Evolutionary conservation across 805 yeast species (phyloP), one percentile per base, ranked within the genome.

Genomic region (Isabelozyma pseudorhagii): DNA sequence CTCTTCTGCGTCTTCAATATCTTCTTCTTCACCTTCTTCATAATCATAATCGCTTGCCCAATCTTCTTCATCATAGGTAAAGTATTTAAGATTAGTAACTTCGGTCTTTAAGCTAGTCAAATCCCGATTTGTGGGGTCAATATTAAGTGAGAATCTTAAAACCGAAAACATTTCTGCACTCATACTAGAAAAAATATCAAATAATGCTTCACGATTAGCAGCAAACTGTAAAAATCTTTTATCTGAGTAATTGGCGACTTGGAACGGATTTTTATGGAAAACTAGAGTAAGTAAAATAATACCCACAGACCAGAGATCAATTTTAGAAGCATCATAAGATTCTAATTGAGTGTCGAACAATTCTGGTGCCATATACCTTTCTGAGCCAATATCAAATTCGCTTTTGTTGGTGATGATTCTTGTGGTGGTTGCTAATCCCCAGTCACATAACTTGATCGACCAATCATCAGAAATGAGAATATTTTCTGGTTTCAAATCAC

Each of bases 281-380:
- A 91, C 87, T 48, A 88, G 76, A 57, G 93, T 91, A 59, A 91
- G 71, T 50, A 91, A 74, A 42, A 90, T 88, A 50, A 91, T 83
- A 28, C 97, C 97, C 51, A 88, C 69, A 0, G 97, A 84, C 97
- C 97, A 91, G 45, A 91, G 74, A 68, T 91, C 97, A 46, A 87
- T 85, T 66, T 87, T 85, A 17, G 84, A 82, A 8, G 96, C 89
- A 58, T 86, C 87, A 64, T 91, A 92, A 41, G 77, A 72, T 36
- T 80, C 81, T 45, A 82, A 69, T 40, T 71, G 69, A 11, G 66
- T 56, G 48, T 90, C 96, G 62, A 90, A 85, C 50, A 90, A 69
- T 63, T 91, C 97, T 1, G 97, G 97, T 0, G 97, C 96, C 97
- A 91, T 91, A 67, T 91, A 91, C 53, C 96, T 77, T 68, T 89